Percentiles rank a stretch among this genome's conserved stretches.
Evolutionary conservation across 2,329 filamentous ascomycete genomes (phyloP).

Genomic region (Didymella glomerata): DNA sequence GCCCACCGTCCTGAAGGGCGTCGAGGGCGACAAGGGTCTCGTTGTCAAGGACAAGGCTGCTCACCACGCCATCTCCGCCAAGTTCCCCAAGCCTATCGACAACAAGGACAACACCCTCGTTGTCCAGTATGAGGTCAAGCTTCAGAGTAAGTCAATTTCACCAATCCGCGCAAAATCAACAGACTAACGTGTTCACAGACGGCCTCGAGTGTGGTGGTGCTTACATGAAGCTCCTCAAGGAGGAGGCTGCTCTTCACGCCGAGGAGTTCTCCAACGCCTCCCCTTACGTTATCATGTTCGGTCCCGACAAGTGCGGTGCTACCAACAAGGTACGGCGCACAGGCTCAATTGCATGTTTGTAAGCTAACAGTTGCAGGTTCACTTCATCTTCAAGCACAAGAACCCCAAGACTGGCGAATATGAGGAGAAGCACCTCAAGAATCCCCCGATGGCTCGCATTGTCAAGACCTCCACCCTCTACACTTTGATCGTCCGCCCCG

Average conservation of each 20-base stretch:
- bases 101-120: slow-evolving; percentile 98
- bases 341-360: slow-evolving; percentile 6
- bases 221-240: slow-evolving; percentile 98
- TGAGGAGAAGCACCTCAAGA: slow-evolving; percentile 97
- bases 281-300: slow-evolving; percentile 99
- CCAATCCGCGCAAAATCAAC: background rate
- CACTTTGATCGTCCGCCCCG: slow-evolving; percentile 93
- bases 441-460: slow-evolving; percentile 84
- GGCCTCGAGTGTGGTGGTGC: slow-evolving; percentile 97
- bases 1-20: slow-evolving; percentile 87
- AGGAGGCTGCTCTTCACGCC: slow-evolving; percentile 95
- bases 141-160: slow-evolving; percentile 79
- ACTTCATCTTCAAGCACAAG: slow-evolving; percentile 99
- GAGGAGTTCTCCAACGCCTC: slow-evolving; percentile 98
- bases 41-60: slow-evolving; percentile 98
- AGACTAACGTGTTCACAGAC: slow-evolving; percentile 63
- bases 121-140: slow-evolving; percentile 99
- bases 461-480: slow-evolving; percentile 94
- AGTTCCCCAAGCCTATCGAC: slow-evolving; percentile 95
- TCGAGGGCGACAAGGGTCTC: slow-evolving; percentile 93
- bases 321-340: slow-evolving; percentile 84
- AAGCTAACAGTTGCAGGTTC: slow-evolving; percentile 59
- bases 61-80: slow-evolving; percentile 98
- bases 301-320: slow-evolving; percentile 97
- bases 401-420: slow-evolving; percentile 99